Conservation (phyloP, 345 rosid species). For the Eucalyptus albens region DNA sequence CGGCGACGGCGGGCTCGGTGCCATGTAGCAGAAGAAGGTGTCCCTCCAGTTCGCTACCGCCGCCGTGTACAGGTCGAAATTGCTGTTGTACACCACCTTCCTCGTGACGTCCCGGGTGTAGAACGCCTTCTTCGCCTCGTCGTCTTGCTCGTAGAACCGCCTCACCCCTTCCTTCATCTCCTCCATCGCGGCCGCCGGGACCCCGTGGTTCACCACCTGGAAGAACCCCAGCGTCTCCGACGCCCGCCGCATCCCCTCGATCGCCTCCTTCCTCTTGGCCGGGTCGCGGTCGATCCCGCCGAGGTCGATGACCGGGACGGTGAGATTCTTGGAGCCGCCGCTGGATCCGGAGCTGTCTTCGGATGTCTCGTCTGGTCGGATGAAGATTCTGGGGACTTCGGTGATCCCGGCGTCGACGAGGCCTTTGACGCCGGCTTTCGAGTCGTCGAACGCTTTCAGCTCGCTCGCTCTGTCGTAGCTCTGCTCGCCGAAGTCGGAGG, state of each 20-base stretch:
- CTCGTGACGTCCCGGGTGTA: not conserved
- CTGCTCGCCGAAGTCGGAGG: not conserved
- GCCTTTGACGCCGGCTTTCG: not conserved
- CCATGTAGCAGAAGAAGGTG: conserved; percentile 1
- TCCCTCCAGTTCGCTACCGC: conserved; percentile 26
- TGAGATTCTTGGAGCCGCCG: not conserved
- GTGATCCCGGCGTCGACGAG: not conserved
- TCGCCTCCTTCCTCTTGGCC: not conserved
- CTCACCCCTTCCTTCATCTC: conserved; percentile 10
- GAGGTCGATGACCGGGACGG: conserved; percentile 18
- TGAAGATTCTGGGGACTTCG: not conserved
- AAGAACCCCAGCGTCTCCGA: conserved; percentile 35
- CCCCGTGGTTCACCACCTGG: conserved; percentile 23
- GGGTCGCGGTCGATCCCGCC: not conserved
- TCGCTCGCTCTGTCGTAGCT: not conserved
- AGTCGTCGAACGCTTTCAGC: not conserved
- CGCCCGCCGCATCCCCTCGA: conserved; percentile 3
- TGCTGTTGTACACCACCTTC: conserved; percentile 12
- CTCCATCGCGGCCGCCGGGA: not conserved
- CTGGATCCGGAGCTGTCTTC: not conserved
- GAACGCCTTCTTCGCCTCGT: conserved; percentile 7
- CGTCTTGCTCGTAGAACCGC: conserved; percentile 21
- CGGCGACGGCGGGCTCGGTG: conserved; percentile 8
- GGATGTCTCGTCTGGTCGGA: not conserved
- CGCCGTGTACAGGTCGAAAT: conserved; percentile 10